These are phyloP conservation scores for Pseudogymnoascus destructans DNA, from an alignment of 2,329 filamentous ascomycete species.

Conservation along the genomic window DNA sequence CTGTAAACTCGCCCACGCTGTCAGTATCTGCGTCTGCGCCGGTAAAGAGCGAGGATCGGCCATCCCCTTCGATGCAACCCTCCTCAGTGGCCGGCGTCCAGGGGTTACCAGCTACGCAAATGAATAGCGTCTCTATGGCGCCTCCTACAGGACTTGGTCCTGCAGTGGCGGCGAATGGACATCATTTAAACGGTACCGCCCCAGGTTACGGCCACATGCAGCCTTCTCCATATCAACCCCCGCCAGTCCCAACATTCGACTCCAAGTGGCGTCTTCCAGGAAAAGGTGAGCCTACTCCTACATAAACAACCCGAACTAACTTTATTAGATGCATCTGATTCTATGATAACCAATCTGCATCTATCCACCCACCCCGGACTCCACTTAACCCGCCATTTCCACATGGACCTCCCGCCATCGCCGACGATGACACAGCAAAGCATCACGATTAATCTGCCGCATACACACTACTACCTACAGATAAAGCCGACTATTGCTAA, in stretches of 20 bases:
- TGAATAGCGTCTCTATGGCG: conserved; percentile 20
- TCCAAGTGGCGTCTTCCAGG: conserved; percentile 31
- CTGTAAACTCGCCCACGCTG: conserved; percentile 24
- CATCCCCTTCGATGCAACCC: conserved; percentile 21
- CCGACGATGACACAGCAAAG: conserved; percentile 56
- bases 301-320: conserved; percentile 16
- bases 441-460: conserved; percentile 55
- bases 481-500: conserved; percentile 53
- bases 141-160: conserved; percentile 21
- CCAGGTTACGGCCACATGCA: conserved; percentile 23
- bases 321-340: conserved; percentile 40
- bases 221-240: conserved; percentile 20
- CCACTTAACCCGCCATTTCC: conserved; percentile 46
- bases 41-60: conserved; percentile 29
- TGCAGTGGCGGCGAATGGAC: conserved; percentile 16
- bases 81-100: not conserved
- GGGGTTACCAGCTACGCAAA: not conserved
- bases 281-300: conserved; percentile 31
- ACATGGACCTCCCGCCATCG: conserved; percentile 52
- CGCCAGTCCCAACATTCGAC: conserved; percentile 29
- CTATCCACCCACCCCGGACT: conserved; percentile 57
- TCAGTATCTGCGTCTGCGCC: conserved; percentile 21
- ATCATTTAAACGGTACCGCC: conserved; percentile 20
- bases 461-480: conserved; percentile 56
- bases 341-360: conserved; percentile 53